Evolutionary conservation across 176 grass and related monocot species (phyloP).

Genomic region (Metroxylon sagu): DNA sequence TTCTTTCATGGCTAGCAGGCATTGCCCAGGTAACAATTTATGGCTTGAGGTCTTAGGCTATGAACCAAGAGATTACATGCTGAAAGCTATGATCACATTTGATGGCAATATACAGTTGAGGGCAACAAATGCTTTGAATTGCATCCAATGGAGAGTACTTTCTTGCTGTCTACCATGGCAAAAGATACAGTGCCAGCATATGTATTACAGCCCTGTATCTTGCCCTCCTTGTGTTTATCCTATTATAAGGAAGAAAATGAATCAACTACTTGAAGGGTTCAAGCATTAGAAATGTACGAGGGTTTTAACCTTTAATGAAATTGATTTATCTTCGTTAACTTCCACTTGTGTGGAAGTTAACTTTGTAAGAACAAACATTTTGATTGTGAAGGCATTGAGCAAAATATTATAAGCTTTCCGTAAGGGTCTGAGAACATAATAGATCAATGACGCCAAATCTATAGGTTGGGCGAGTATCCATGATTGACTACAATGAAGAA

Average conservation of each 20-base stretch:
- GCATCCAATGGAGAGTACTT: constrained; percentile 63
- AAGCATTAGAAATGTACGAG: constrained; percentile 43
- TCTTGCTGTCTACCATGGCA: constrained; percentile 66
- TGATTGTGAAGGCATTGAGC: constrained; percentile 77
- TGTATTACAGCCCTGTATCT: constrained; percentile 74
- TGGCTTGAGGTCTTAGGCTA: constrained; percentile 55
- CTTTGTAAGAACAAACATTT: too few species aligned
- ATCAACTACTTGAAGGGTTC: constrained; percentile 55
- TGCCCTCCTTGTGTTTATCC: constrained; percentile 56
- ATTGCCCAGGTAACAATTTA: constrained; percentile 49
- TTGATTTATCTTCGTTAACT: too few species aligned
- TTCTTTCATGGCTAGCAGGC: constrained; percentile 67
- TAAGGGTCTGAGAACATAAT: constrained; percentile 45
- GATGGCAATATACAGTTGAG: constrained; percentile 75
- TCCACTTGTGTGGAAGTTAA: too few species aligned
- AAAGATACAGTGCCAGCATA: constrained; percentile 77
- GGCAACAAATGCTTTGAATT: constrained; percentile 72
- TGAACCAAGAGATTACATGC: constrained; percentile 38
- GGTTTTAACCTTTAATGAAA: constrained; percentile 8
- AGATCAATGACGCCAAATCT: too few species aligned
- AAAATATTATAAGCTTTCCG: constrained; percentile 94
- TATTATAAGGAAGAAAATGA: constrained; percentile 50
- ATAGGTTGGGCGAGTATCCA: too few species aligned
- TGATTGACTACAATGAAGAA: too few species aligned
- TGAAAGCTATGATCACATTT: constrained; percentile 67